A percentile compares a stretch with the other conserved stretches of the same genome.
phyloP scores from a whole-genome alignment of 192 early-diverging fungal species.

The Linderina pennispora region DNA sequence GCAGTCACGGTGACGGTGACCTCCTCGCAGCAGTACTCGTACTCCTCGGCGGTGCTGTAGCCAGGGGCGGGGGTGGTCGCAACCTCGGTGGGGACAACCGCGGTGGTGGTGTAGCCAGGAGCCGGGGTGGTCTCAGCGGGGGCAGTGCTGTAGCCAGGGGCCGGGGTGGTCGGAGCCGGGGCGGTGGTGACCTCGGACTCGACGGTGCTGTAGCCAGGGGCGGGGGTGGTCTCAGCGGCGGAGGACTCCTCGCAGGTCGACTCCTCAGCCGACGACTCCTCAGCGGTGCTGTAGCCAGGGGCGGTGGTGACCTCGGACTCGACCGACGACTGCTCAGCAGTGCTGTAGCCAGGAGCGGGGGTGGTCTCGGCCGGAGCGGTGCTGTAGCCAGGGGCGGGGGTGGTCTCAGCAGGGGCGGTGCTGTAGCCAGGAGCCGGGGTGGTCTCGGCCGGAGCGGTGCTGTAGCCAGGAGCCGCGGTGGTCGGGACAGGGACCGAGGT shows the following conservation, averaged over 20 bases:
- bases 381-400: constrained; percentile 8
- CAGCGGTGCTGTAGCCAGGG: not conserved
- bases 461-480: constrained; percentile 3
- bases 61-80: not conserved
- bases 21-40: constrained; percentile 44
- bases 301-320: constrained; percentile 5
- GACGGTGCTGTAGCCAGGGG: not conserved
- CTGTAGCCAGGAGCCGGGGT: not conserved
- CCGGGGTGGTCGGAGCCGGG: not conserved
- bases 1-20: constrained; percentile 31
- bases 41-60: constrained; percentile 12
- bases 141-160: constrained; percentile 1
- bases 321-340: too few relatives aligned
- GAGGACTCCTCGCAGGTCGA: too few relatives aligned
- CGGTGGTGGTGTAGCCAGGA: constrained; percentile 6
- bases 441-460: constrained; percentile 1
- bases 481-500: constrained; percentile 5
- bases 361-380: constrained; percentile 16
- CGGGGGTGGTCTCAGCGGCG: not conserved
- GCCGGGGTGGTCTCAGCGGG: not conserved
- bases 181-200: not conserved
- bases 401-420: not conserved
- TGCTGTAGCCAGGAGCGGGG: not conserved
- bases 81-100: not conserved
- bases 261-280: too few relatives aligned